phyloP scores from a whole-genome alignment of 192 early-diverging fungal species.

The Coemansia sp. region DNA sequence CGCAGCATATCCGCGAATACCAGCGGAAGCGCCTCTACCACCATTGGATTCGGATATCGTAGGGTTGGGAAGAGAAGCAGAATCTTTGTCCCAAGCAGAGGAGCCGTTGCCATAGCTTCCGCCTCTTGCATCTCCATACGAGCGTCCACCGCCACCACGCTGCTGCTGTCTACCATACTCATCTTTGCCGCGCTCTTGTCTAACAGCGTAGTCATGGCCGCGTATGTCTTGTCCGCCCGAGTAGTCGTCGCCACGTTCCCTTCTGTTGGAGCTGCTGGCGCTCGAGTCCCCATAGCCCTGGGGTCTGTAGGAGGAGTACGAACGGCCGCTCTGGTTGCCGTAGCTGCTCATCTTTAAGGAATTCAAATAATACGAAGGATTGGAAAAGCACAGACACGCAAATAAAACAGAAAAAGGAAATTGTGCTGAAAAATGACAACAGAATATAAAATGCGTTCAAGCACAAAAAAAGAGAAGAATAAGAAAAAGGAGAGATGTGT shows the following conservation, averaged over 20 bases:
- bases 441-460: slow-evolving; percentile 10
- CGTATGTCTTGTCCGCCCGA: too few species aligned
- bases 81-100: neutral
- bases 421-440: neutral
- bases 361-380: slow-evolving; percentile 8
- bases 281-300: neutral
- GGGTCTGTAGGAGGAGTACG: slow-evolving; percentile 14
- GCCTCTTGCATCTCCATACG: neutral
- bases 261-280: neutral
- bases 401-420: too few species aligned
- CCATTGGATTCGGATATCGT: neutral
- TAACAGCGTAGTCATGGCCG: too few species aligned
- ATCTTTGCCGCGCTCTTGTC: too few species aligned
- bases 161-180: neutral
- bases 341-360: slow-evolving; percentile 45
- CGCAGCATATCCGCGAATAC: slow-evolving; percentile 36
- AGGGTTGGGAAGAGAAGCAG: neutral
- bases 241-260: neutral
- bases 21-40: slow-evolving; percentile 2
- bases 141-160: neutral
- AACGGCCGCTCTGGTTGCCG: slow-evolving; percentile 14
- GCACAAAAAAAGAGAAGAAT: slow-evolving; percentile 1
- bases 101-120: slow-evolving; percentile 12
- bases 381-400: neutral
- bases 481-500: neutral